Evolutionary conservation across 1,139 yeast genomes (phyloP), one percentile per base, ranked within the genome.

Genomic region (Meyerozyma athensensis): DNA sequence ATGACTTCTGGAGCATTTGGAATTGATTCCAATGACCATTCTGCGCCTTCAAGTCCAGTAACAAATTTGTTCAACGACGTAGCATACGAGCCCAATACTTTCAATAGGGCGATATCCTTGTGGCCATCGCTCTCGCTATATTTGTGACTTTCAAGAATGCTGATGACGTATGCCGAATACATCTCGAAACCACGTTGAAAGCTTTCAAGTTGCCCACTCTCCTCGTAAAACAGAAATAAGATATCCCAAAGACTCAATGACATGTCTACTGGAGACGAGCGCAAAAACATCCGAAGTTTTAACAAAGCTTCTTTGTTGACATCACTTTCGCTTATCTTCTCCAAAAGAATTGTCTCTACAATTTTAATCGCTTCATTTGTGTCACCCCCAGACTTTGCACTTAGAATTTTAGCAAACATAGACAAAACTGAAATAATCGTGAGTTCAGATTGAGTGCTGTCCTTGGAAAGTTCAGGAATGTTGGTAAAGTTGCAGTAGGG

Each of bases 161-260:
- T 54, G 0, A 68, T 49, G 26, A 81, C 56, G 9, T 75, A 53
- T 2, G 54, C 53, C 10, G 82, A 43, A 7, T 77, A 75, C 28
- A 66, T 57, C 37, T 76, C 74, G 48, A 82, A 76, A 0, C 87
- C 87, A n/a, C 55, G 52, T 39, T 76, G 68, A 28, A 78, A 67
- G 28, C 69, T 65, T 0, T 48, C 48, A 10, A 64, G 41, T 34
- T 76, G 65, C 0, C 67, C 58, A 4, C 62, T 56, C 9, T 61
- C 64, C 7, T 67, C 59, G 49, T 86, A 87, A 39, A 76, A 76
- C 44, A 75, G 77, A 31, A 86, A 69, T 13, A 92, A 63, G 18
- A 86, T 69, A 34, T 77, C 76, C 97, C 97, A 90, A 3, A 92
- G 62, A 40, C 79, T 79, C 26, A 87, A 62, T 39, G 75, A 77